Evolutionary conservation across 2,329 filamentous ascomycete genomes (phyloP), one percentile per base, ranked within the genome.

Genomic region (Diaporthe sp.): DNA sequence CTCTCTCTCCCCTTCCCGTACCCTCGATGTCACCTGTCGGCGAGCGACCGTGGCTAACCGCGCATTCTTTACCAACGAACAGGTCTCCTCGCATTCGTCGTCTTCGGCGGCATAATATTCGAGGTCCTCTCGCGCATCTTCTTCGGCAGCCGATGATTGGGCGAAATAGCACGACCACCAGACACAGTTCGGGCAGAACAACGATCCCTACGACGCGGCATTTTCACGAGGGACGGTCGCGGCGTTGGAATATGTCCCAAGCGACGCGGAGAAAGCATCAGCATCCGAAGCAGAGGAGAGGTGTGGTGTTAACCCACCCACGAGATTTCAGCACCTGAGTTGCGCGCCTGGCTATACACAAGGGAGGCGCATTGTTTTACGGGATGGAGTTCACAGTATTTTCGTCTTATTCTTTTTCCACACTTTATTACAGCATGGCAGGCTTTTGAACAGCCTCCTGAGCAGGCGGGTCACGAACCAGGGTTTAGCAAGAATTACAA

Each of bases 41-140:
- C n/a, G n/a, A n/a, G n/a, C n/a, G n/a, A n/a, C n/a, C n/a, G n/a
- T 2, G 30, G 30, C 55, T 64, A 22, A 47, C 17, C 61, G 77
- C 68, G 78, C 15, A 15, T 57, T 4, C 15, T 5, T 77, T 47
- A 75, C 67, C 42, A 22, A 1, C 22, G 4, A 70, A 0, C 67
- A 92, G 90, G 80, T 38, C 75, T 92, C 60, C 88, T 92, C 77
- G 90, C 81, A 47, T 92, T 92, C 81, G 84, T 92, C 79, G 84
- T 92, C 78, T 89, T 92, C 76, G 90, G 90, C 75, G 90, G 90
- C 50, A 84, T 92, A 38, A 76, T 91, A 78, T 90, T 91, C 80
- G 90, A 92, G 82, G 83, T 86, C 71, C 78, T 91, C 76, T 87
- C 89, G 57, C 88, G 89, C 78, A 86, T 91, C 82, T 88, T 89